Conservation (phyloP, 306 rosid species). For the Trifolium repens region DNA sequence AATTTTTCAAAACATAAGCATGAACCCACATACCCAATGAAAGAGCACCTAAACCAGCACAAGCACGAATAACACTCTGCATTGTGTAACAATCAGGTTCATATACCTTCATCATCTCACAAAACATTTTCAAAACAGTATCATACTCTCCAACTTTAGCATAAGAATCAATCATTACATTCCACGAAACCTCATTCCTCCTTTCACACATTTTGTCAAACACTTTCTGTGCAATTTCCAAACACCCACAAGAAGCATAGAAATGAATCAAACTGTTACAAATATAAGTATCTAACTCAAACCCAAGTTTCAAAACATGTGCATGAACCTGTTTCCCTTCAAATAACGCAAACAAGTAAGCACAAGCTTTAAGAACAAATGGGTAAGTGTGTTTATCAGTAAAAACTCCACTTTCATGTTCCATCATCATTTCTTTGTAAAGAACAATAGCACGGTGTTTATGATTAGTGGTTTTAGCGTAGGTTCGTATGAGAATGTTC, state of each 20-base stretch:
- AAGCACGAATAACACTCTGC: slow-evolving; percentile 43
- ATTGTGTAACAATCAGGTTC: no score
- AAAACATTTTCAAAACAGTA: no score
- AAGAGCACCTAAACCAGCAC: slow-evolving; percentile 75
- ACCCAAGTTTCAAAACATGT: slow-evolving; percentile 66
- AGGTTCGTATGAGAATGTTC: slow-evolving; percentile 78
- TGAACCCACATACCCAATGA: slow-evolving; percentile 85
- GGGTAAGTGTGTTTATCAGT: slow-evolving; percentile 77
- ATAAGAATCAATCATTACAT: slow-evolving; percentile 48
- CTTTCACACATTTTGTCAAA: no score
- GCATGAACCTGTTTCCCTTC: slow-evolving; percentile 81
- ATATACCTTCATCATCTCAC: no score
- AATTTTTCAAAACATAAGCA: slow-evolving; percentile 61
- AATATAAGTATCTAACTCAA: slow-evolving; percentile 58
- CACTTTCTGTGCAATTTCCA: no score
- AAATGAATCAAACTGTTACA: slow-evolving; percentile 20
- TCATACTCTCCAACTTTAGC: slow-evolving; percentile 21
- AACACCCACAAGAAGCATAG: no score
- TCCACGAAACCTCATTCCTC: no score
- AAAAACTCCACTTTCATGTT: slow-evolving; percentile 41
- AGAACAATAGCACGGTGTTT: slow-evolving; percentile 53
- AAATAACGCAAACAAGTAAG: slow-evolving; percentile 58
- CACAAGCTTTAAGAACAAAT: slow-evolving; percentile 77
- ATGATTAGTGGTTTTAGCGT: slow-evolving; percentile 56
- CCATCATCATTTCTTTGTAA: slow-evolving; percentile 54